These are phyloP conservation scores for Boletus eberwhitei DNA, from an alignment of 768 basidiomycete genomes.

Conservation along the genomic window DNA sequence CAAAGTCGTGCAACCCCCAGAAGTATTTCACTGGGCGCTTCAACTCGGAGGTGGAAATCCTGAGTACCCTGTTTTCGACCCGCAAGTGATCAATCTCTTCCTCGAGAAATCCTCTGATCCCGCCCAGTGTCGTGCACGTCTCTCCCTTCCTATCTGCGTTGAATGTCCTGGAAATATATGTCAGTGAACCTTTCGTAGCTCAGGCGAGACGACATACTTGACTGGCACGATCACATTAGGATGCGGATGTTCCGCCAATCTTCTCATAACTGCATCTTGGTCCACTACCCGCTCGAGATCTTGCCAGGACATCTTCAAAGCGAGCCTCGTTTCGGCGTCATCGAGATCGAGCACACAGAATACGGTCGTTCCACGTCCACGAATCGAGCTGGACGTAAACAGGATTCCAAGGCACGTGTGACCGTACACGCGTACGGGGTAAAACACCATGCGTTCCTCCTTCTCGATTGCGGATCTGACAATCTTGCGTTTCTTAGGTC, in stretches of 20 bases:
- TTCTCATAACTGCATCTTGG: background rate
- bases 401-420: background rate
- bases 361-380: conserved; percentile 9
- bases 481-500: background rate
- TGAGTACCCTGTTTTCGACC: conserved; percentile 1
- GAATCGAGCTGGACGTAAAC: conserved; percentile 9
- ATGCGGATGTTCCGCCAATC: background rate
- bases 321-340: background rate
- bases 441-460: background rate
- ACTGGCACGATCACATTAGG: background rate
- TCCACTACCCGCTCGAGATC: conserved; percentile 4
- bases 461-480: fast-evolving
- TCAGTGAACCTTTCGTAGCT: background rate
- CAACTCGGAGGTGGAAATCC: background rate
- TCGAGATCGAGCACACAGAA: background rate
- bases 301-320: conserved; percentile 11
- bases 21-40: conserved; percentile 13
- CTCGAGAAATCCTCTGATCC: conserved; percentile 4
- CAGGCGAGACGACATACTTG: background rate
- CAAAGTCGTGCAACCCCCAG: conserved; percentile 18
- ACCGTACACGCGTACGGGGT: conserved; percentile 2
- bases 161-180: background rate
- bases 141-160: background rate
- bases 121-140: background rate
- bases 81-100: background rate